phyloP scores from a whole-genome alignment of 1,284 basidiomycete species.

The Cutaneotrichosporon cutaneum region DNA sequence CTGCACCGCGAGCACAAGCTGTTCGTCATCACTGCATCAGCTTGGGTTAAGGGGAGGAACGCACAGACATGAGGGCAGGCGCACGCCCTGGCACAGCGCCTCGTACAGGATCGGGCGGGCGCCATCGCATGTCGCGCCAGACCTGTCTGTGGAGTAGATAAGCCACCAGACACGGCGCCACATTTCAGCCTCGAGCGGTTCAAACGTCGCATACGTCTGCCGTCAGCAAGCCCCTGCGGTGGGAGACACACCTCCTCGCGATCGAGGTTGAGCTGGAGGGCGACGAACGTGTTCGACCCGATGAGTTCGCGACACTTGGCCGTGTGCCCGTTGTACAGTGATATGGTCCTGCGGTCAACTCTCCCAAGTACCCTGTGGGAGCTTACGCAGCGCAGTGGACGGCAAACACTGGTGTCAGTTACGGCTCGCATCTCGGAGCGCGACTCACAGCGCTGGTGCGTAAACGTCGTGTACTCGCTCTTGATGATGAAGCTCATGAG shows the following conservation, averaged over 20 bases:
- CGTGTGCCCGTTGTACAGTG: background rate
- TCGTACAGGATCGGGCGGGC: constrained; percentile 11
- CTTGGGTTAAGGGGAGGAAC: background rate
- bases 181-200: constrained; percentile 14
- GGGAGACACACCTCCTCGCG: background rate
- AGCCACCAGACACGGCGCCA: constrained; percentile 16
- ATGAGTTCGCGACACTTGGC: constrained; percentile 8
- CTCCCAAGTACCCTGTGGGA: too few species aligned
- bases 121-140: constrained; percentile 6
- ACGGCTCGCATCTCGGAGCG: background rate
- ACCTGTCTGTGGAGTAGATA: constrained; percentile 9
- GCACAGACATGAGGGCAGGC: constrained; percentile 3
- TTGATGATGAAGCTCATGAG: constrained; percentile 1
- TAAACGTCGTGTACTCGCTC: background rate
- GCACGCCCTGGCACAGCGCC: constrained; percentile 3
- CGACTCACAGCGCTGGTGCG: constrained; percentile 10
- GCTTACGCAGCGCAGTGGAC: constrained; percentile 1
- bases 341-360: background rate
- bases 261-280: constrained; percentile 12
- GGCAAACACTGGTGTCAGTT: constrained; percentile 1
- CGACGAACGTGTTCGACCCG: constrained; percentile 13
- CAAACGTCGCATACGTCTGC: constrained; percentile 6
- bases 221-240: background rate
- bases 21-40: background rate
- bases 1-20: constrained; percentile 1